Percentiles rank a stretch among this genome's conserved stretches.
Evolutionary conservation across 1,284 basidiomycete genomes (phyloP).

Genomic region (Neolentinus lepideus): DNA sequence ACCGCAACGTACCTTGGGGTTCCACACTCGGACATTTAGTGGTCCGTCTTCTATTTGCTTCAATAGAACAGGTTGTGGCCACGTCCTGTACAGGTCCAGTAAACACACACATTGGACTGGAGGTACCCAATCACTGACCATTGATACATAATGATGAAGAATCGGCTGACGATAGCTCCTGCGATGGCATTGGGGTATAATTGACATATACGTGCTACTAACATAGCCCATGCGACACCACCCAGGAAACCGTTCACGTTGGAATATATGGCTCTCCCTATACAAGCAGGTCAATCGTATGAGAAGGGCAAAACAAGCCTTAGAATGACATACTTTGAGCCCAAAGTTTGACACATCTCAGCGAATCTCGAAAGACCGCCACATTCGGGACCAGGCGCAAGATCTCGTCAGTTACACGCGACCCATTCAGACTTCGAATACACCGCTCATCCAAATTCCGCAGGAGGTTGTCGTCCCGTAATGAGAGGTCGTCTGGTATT

Average conservation of each 20-base stretch:
- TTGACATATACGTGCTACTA: slow-evolving; percentile 98
- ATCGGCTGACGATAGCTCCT: slow-evolving; percentile 93
- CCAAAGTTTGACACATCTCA: slow-evolving; percentile 98
- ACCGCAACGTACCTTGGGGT: slow-evolving; percentile 71
- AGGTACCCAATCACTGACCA: slow-evolving; percentile 50
- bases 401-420: slow-evolving; percentile 95
- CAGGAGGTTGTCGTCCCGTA: slow-evolving; percentile 89
- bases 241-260: slow-evolving; percentile 98
- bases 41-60: slow-evolving; percentile 97
- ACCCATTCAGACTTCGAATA: slow-evolving; percentile 94
- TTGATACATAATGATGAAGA: slow-evolving; percentile 96
- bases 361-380: slow-evolving; percentile 87
- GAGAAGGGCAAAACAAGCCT: background rate
- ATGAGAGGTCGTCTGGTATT: slow-evolving; percentile 87
- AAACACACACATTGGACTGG: background rate
- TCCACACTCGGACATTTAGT: slow-evolving; percentile 93
- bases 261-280: slow-evolving; percentile 93
- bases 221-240: slow-evolving; percentile 98
- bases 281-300: slow-evolving; percentile 3
- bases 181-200: slow-evolving; percentile 94
- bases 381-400: slow-evolving; percentile 93
- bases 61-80: slow-evolving; percentile 96
- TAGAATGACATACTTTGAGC: slow-evolving; percentile 72
- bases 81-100: slow-evolving; percentile 53
- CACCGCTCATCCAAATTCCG: slow-evolving; percentile 93